phyloP scores from a whole-genome alignment of 2,329 filamentous ascomycete genomes.

The Alternaria metachromatica region DNA sequence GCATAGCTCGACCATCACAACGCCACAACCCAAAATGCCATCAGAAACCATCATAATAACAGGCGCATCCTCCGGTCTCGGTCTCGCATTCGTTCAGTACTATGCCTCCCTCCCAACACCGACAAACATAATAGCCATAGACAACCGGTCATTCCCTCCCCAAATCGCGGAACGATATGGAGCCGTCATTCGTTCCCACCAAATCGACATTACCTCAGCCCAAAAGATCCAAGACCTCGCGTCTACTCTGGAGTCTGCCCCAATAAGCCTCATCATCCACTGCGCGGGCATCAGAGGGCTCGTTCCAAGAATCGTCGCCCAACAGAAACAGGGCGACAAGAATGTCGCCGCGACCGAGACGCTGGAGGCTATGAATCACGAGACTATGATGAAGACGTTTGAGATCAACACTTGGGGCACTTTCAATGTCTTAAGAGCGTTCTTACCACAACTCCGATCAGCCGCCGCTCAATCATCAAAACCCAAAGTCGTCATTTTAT shows the following conservation, averaged over 20 bases:
- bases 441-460: slow-evolving; percentile 15
- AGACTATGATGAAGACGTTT: slow-evolving; percentile 49
- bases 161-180: background rate
- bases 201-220: slow-evolving; percentile 16
- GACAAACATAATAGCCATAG: slow-evolving; percentile 28
- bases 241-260: slow-evolving; percentile 16
- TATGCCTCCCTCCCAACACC: slow-evolving; percentile 22
- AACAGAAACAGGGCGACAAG: background rate
- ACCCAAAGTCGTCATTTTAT: slow-evolving; percentile 52
- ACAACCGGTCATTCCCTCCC: slow-evolving; percentile 14
- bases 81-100: slow-evolving; percentile 62
- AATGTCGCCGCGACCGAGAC: slow-evolving; percentile 53
- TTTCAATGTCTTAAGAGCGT: slow-evolving; percentile 48
- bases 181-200: slow-evolving; percentile 13
- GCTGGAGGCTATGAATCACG: slow-evolving; percentile 47
- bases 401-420: slow-evolving; percentile 54
- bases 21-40: background rate
- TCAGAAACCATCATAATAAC: slow-evolving; percentile 79
- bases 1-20: background rate
- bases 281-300: slow-evolving; percentile 55
- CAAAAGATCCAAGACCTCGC: slow-evolving; percentile 14
- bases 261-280: slow-evolving; percentile 53
- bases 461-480: background rate
- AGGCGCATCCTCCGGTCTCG: slow-evolving; percentile 94
- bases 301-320: slow-evolving; percentile 37